phyloP scores from a whole-genome alignment of 73 alveolate genomes.

The Paraurostyla sp. region DNA sequence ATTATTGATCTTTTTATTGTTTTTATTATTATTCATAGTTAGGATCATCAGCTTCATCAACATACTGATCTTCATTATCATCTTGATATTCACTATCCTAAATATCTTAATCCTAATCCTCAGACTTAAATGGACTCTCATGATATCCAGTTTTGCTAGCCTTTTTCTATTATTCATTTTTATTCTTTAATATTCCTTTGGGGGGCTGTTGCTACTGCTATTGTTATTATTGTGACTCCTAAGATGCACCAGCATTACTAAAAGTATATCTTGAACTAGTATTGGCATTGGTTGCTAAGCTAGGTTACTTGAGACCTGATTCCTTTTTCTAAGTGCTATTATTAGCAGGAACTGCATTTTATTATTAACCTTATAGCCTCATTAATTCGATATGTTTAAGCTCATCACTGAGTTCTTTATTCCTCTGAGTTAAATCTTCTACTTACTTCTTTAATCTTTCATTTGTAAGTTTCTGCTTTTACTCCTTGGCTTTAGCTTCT shows the following conservation, averaged over 20 bases:
- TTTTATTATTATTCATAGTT: background rate
- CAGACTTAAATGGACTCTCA: background rate
- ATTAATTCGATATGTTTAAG: background rate
- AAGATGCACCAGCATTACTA: too few species aligned
- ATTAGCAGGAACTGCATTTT: background rate
- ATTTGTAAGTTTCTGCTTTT: background rate
- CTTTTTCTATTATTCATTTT: background rate
- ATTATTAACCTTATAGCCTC: background rate
- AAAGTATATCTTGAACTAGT: background rate
- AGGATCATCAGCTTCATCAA: slow-evolving; percentile 4
- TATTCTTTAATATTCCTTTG: slow-evolving; percentile 32
- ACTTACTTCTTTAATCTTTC: slow-evolving; percentile 51
- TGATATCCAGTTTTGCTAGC: too few species aligned
- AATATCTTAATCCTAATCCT: background rate
- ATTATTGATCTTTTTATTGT: background rate
- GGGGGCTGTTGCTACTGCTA: background rate
- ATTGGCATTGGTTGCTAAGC: too few species aligned
- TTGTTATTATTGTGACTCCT: background rate
- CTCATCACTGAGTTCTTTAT: slow-evolving; percentile 52
- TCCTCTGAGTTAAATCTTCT: slow-evolving; percentile 14
- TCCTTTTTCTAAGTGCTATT: background rate
- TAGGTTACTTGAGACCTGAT: background rate
- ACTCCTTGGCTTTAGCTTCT: slow-evolving; percentile 40
- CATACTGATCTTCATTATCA: background rate
- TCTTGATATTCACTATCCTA: background rate